These are phyloP conservation scores for Volvox africanus DNA, from an alignment of 139 green algal genomes.

Conservation along the genomic window DNA sequence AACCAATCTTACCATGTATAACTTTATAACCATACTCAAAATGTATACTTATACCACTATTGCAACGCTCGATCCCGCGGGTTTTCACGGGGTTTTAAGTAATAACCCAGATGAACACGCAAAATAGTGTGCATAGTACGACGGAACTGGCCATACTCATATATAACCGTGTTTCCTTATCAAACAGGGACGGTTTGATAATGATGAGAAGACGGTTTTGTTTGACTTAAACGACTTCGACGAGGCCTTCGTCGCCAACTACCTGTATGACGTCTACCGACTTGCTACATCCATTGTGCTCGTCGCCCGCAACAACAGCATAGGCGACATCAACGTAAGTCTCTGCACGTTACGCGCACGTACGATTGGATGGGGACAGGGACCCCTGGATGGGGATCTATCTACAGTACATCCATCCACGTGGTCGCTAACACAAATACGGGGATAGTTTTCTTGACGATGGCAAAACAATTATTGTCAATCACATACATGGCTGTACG, in stretches of 20 bases:
- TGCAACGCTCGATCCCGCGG: not conserved
- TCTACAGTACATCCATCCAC: no score
- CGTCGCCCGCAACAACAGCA: not conserved
- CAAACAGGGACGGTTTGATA: slow-evolving; percentile 5
- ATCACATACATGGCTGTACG: no score
- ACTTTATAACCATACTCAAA: not conserved
- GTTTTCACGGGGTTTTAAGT: not conserved
- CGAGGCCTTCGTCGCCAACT: slow-evolving; percentile 30
- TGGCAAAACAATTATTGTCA: no score
- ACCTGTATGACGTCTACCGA: slow-evolving; percentile 38
- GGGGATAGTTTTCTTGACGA: no score
- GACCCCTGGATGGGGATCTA: no score
- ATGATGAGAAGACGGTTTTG: not conserved
- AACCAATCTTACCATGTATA: not conserved
- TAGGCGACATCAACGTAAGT: not conserved
- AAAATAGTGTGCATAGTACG: no score
- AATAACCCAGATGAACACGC: not conserved
- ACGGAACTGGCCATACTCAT: no score
- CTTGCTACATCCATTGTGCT: slow-evolving; percentile 4
- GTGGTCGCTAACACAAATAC: no score
- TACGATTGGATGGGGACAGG: no score
- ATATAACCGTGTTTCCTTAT: not conserved
- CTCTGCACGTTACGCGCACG: no score
- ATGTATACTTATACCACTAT: not conserved
- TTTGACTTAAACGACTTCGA: slow-evolving; percentile 44